Evolutionary conservation across 2,329 filamentous ascomycete species (phyloP), one percentile per base, ranked within the genome.

Genomic region (Arthrobotrys entomopaga): DNA sequence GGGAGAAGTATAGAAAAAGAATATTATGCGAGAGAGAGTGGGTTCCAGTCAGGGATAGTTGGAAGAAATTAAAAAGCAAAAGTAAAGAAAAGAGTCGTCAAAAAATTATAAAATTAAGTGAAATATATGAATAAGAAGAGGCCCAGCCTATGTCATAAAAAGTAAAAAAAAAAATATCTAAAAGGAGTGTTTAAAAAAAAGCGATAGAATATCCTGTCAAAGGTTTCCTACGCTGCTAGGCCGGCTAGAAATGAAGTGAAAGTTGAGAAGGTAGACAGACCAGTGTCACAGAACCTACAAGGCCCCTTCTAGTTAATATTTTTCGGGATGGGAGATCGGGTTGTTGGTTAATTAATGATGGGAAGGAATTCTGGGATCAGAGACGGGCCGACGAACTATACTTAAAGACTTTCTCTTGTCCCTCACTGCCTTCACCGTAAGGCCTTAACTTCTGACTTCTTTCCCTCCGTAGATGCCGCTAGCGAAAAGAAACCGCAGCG

Each of bases 161-260:
- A 69, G 66, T 34, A 67, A 29, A 48, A 69, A 50, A 69, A 26
- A 40, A 52, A 56, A 57, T 46, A 50, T 46, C 52, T 38, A 59
- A 43, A 75, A 59, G 60, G 22, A n/a, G 38, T 61, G 26, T 29
- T 53, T 57, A 53, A 38, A 49, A 72, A 72, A 58, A 57, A 56
- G 29, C 56, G 48, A 50, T 43, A 48, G 59, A 71, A 61, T 22
- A 75, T 34, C 69, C 69, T 73, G 40, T 73, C 69, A 61, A 73
- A 73, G 69, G 69, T 42, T n/a, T 61, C 61, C 54, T 58, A 48
- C 56, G 61, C 61, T 50, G 42, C 69, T 73, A 73, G 69, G 54
- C 69, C 69, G 56, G 69, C 69, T 73, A 73, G 69, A 66, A 73
- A 61, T 61, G 69, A 73, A 73, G 69, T 66, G 69, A 73, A 34